These are phyloP conservation scores for Xylaria multiplex DNA, from an alignment of 2,329 filamentous ascomycete species.

Conservation along the genomic window DNA sequence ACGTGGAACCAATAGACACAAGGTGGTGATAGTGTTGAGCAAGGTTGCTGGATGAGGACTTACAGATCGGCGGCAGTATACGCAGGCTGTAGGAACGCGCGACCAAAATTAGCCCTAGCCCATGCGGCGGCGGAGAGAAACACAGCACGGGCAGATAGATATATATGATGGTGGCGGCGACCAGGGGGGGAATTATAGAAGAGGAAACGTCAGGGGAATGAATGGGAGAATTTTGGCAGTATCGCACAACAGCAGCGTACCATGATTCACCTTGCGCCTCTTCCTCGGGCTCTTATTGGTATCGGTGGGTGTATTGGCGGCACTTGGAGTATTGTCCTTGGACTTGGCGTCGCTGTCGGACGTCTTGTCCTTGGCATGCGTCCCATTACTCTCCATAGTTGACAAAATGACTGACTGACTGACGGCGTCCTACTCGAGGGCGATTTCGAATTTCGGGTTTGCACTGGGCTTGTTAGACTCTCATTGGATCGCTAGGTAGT, in stretches of 20 bases:
- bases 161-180: conserved; percentile 41
- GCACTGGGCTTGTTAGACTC: conserved; percentile 50
- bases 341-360: conserved; percentile 53
- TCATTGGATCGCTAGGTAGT: conserved; percentile 59
- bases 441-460: conserved; percentile 47
- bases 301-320: conserved; percentile 47
- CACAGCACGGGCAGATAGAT: conserved; percentile 38
- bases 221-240: conserved; percentile 42
- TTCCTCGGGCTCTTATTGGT: conserved; percentile 74
- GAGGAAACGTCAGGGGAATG: conserved; percentile 31
- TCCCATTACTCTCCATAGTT: conserved; percentile 49
- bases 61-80: conserved; percentile 91
- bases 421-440: conserved; percentile 44
- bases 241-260: conserved; percentile 69
- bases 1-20: conserved; percentile 48
- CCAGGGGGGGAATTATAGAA: conserved; percentile 22
- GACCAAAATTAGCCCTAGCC: conserved; percentile 53
- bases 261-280: conserved; percentile 89
- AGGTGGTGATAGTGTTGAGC: conserved; percentile 45
- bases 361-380: conserved; percentile 54
- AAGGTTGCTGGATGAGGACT: conserved; percentile 58
- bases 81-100: conserved; percentile 74
- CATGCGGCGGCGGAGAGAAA: conserved; percentile 41
- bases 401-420: conserved; percentile 29
- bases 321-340: conserved; percentile 49